A percentile compares a stretch with the other conserved stretches of the same genome.
These are phyloP conservation scores for Colletotrichum sp. DNA, from an alignment of 2,329 filamentous ascomycete genomes.

Conservation along the genomic window DNA sequence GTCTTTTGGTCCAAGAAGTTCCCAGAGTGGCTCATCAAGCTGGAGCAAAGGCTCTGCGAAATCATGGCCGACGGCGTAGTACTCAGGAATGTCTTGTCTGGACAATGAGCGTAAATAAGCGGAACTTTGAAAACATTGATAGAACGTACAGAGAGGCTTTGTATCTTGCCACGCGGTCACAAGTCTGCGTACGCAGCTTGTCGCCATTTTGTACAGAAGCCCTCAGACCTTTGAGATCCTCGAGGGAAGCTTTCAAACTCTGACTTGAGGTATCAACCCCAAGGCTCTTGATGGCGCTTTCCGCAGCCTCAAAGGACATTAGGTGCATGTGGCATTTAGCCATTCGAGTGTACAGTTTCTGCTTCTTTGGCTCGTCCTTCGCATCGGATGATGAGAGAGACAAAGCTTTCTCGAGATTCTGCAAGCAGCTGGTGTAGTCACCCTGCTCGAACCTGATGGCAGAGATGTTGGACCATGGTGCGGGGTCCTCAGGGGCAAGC, in stretches of 20 bases:
- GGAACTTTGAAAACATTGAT: not conserved
- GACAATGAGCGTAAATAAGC: not conserved
- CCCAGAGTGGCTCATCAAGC: not conserved
- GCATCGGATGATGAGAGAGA: not conserved
- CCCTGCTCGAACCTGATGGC: slow-evolving; percentile 26
- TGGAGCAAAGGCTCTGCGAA: slow-evolving; percentile 4
- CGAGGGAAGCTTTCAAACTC: not conserved
- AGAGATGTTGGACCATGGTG: slow-evolving; percentile 22
- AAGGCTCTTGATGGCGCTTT: not conserved
- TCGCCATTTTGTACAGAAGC: not conserved
- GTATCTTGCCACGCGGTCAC: slow-evolving; percentile 23
- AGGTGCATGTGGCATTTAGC: slow-evolving; percentile 24
- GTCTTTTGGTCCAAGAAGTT: not conserved
- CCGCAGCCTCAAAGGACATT: slow-evolving; percentile 7
- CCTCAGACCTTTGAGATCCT: not conserved
- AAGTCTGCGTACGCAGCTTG: not conserved
- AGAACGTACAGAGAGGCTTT: slow-evolving; percentile 15
- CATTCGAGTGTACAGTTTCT: not conserved
- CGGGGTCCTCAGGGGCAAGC: not conserved
- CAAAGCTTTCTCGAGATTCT: not conserved
- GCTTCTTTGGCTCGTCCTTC: not conserved
- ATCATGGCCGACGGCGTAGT: slow-evolving; percentile 25
- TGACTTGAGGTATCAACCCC: not conserved
- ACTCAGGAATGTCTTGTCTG: slow-evolving; percentile 16
- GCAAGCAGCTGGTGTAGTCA: slow-evolving; percentile 15